Evolutionary conservation across 2,329 filamentous ascomycete genomes (phyloP), one percentile per base, ranked within the genome.

Genomic region (Coleophoma eucalyptorum): DNA sequence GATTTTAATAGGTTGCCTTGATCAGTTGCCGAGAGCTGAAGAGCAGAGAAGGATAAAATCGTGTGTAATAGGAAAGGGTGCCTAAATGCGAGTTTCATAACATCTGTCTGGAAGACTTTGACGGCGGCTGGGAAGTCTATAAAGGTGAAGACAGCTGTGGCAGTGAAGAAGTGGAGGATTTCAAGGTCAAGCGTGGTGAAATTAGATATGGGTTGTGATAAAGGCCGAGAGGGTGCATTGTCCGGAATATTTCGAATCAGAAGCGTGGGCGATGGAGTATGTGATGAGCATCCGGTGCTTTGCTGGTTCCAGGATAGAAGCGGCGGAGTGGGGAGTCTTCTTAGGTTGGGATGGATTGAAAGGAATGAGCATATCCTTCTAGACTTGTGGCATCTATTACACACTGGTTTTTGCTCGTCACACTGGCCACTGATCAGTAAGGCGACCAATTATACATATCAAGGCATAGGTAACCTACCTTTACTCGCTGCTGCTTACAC

Each of bases 121-220:
- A 51, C 21, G 4, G 46, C 42, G 10, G 43, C 49, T 3, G 46
- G 11, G 32, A 50, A 54, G 31, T 59, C 58, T 13, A 58, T 16
- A 20, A 58, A 62, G 43, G 45, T 61, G 41, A 45, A 20, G 20
- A 21, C 55, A 44, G 69, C 67, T 5, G 69, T 71, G 12, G 63
- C 71, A 20, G 73, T 66, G 55, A 72, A 75, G 45, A 71, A 60
- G 51, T 77, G 70, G 43, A 71, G 64, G 20, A 76, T 56, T 50
- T 75, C 73, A 8, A 76, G 60, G 32, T 69, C 71, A 16, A 67
- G 58, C 13, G 69, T 57, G 18, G 56, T 56, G 46, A 61, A 64
- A 37, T 37, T 12, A 16, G 34, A 37, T 37, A 16, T 12, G 16
- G 3, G 34, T 37, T 37, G 34, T 13, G 34, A 37, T 37, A 21